A percentile compares a stretch with the other conserved stretches of the same genome.
Conservation (phyloP, 371 early-diverging fungal genomes). For the Batkoa obscura region DNA sequence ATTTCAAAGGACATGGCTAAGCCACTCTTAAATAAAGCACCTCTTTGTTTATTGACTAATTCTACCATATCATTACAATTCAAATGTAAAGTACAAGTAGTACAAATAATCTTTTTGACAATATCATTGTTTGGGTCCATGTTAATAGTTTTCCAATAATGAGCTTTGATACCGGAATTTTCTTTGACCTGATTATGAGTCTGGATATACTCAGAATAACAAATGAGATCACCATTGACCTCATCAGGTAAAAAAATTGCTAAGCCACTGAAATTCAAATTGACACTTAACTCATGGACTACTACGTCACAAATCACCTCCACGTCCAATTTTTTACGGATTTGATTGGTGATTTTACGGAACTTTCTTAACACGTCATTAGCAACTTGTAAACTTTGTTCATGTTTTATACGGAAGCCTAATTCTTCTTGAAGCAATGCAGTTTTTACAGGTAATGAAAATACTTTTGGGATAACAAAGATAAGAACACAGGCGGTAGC, state of each 20-base stretch:
- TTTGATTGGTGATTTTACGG: slow-evolving; percentile 3
- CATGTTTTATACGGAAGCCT: slow-evolving; percentile 2
- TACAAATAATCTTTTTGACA: neutral
- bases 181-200: neutral
- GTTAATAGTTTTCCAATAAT: slow-evolving; percentile 6
- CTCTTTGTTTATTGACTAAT: neutral
- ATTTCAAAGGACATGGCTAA: neutral
- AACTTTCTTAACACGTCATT: slow-evolving; percentile 5
- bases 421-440: slow-evolving; percentile 5
- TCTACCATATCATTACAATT: neutral
- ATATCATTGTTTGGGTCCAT: neutral
- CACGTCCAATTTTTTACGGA: slow-evolving; percentile 2
- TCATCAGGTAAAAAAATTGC: neutral
- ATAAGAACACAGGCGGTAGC: slow-evolving; percentile 1
- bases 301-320: slow-evolving; percentile 7
- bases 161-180: neutral
- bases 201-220: neutral
- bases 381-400: neutral
- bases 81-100: neutral
- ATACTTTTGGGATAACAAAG: slow-evolving; percentile 4
- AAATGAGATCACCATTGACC: neutral
- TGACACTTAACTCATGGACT: neutral
- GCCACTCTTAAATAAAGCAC: neutral
- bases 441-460: slow-evolving; percentile 4
- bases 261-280: neutral